These are phyloP conservation scores for Cyclotella baltica DNA, from an alignment of 108 stramenopile species.

Conservation along the genomic window DNA sequence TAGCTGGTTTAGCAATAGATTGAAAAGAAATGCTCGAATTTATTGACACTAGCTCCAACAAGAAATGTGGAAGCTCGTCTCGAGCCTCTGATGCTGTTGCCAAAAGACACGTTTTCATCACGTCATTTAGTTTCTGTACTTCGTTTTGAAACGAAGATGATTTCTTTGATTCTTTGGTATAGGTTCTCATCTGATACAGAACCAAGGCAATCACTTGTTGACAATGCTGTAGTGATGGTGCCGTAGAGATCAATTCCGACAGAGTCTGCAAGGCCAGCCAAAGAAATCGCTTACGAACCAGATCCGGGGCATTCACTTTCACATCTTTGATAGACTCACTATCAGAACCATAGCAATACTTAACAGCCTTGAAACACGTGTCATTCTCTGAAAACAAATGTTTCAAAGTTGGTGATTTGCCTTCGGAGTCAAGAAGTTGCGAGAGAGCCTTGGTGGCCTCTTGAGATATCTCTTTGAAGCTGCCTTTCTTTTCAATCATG, in stretches of 20 bases:
- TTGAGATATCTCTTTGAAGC: constrained; percentile 23
- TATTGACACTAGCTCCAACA: constrained; percentile 34
- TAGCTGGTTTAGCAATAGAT: constrained; percentile 38
- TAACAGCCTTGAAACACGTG: constrained; percentile 9
- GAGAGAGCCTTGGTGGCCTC: constrained; percentile 10
- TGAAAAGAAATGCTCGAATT: constrained; percentile 31
- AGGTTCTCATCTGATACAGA: constrained; percentile 40
- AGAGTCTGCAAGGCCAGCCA: constrained; percentile 44
- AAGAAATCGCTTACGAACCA: constrained; percentile 36
- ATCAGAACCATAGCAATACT: constrained; percentile 14
- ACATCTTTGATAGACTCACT: not conserved
- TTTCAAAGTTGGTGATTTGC: constrained; percentile 1
- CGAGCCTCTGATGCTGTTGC: constrained; percentile 4
- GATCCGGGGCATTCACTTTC: not conserved
- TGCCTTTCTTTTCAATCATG: not conserved
- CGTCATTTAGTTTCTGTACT: constrained; percentile 24
- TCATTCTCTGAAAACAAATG: constrained; percentile 30
- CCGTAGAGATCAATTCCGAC: constrained; percentile 23
- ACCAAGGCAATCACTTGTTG: constrained; percentile 23
- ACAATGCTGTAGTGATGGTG: not conserved
- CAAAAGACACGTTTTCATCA: constrained; percentile 18
- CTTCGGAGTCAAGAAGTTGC: not conserved
- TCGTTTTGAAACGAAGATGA: constrained; percentile 30
- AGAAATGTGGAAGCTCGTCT: constrained; percentile 16
- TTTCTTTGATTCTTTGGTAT: constrained; percentile 42